Evolutionary conservation across 2,329 filamentous ascomycete species (phyloP).

Genomic region (Trichoderma semiorbis): DNA sequence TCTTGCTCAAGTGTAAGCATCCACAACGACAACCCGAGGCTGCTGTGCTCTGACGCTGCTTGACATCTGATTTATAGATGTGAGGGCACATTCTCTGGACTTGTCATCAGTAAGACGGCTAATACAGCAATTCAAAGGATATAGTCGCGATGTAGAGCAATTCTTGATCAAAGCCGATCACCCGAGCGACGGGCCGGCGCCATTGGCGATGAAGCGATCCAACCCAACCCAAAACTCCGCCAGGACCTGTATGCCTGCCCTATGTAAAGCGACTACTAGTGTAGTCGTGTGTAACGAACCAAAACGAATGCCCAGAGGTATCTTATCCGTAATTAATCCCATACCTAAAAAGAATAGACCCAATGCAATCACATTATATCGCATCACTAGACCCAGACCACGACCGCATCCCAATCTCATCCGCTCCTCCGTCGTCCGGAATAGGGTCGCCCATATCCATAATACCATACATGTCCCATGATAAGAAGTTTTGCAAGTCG

Average conservation of each 20-base stretch:
- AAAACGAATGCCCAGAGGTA: constrained; percentile 12
- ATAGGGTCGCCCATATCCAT: constrained; percentile 39
- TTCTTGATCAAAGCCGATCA: background rate
- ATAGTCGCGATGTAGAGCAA: background rate
- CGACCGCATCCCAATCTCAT: constrained; percentile 31
- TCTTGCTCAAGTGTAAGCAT: background rate
- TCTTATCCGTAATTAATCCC: constrained; percentile 6
- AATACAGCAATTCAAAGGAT: background rate
- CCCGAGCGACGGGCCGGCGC: constrained; percentile 4
- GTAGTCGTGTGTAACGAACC: background rate
- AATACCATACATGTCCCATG: constrained; percentile 41
- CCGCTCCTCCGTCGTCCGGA: constrained; percentile 34
- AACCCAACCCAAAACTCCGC: background rate
- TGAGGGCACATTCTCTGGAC: fast-evolving
- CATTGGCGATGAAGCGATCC: constrained; percentile 8
- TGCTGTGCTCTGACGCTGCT: background rate
- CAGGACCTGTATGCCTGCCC: background rate
- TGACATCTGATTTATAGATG: background rate
- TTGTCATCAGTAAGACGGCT: background rate
- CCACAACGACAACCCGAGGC: background rate
- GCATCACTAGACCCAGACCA: constrained; percentile 15
- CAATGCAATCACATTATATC: background rate
- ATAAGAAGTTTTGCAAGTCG: constrained; percentile 38
- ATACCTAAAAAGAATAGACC: background rate
- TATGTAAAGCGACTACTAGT: background rate